Percentiles rank a stretch among this genome's conserved stretches.
Conservation (phyloP, 1,284 basidiomycete species). For the Trichosporon sp. region DNA sequence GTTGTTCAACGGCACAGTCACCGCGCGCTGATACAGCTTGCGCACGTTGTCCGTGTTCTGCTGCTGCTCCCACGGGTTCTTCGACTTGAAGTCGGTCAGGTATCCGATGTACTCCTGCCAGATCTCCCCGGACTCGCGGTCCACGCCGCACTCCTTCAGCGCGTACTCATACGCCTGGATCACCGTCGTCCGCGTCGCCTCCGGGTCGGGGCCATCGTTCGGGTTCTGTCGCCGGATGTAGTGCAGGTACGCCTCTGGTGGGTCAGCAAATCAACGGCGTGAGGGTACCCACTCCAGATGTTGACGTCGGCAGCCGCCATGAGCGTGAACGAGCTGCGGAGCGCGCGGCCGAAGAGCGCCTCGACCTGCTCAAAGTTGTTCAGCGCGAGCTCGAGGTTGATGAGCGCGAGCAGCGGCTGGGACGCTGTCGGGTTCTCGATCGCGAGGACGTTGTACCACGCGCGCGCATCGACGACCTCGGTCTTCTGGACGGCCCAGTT, state of each 20-base stretch:
- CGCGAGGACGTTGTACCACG: constrained; percentile 43
- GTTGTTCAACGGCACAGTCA: constrained; percentile 89
- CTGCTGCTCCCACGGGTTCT: constrained; percentile 88
- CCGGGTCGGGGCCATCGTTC: constrained; percentile 40
- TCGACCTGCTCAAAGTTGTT: constrained; percentile 48
- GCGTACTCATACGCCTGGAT: constrained; percentile 92
- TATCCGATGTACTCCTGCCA: constrained; percentile 72
- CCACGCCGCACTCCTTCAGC: constrained; percentile 77
- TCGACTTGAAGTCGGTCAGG: constrained; percentile 68
- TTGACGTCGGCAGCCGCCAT: constrained; percentile 47
- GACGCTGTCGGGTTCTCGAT: constrained; percentile 45
- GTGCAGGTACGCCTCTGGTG: constrained; percentile 47
- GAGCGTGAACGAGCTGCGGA: constrained; percentile 39
- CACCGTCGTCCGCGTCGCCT: constrained; percentile 65
- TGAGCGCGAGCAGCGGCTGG: constrained; percentile 42
- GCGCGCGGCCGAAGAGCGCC: constrained; percentile 42
- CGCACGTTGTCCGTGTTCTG: constrained; percentile 91
- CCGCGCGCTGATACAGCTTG: constrained; percentile 86
- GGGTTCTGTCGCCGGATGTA: constrained; percentile 51
- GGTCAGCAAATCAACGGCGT: neutral
- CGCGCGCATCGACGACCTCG: constrained; percentile 45
- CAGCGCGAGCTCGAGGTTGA: constrained; percentile 48
- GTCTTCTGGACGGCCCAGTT: constrained; percentile 47
- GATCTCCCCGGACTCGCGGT: constrained; percentile 56
- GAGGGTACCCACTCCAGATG: constrained; percentile 46